phyloP scores from a whole-genome alignment of 2,329 filamentous ascomycete genomes.

The Ambrosiella xylebori region DNA sequence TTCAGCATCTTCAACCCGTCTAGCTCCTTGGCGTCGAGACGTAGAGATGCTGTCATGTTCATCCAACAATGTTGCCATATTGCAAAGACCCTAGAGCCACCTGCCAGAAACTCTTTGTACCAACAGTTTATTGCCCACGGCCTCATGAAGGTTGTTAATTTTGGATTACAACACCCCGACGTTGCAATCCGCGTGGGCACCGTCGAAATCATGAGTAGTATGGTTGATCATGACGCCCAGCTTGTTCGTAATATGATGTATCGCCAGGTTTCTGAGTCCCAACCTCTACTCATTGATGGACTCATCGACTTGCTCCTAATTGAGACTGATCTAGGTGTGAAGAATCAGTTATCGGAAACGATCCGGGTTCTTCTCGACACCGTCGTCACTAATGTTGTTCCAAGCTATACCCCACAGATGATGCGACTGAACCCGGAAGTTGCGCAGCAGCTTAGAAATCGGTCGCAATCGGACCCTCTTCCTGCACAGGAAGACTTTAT shows the following conservation, averaged over 20 bases:
- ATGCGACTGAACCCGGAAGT: conserved; percentile 17
- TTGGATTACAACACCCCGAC: conserved; percentile 70
- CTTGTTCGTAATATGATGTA: conserved; percentile 92
- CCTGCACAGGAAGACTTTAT: conserved; percentile 75
- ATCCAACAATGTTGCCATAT: conserved; percentile 92
- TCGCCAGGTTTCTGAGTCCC: conserved; percentile 75
- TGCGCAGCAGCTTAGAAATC: conserved; percentile 24
- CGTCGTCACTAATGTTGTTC: conserved; percentile 18
- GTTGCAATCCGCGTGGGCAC: conserved; percentile 77
- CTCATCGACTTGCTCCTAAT: conserved; percentile 81
- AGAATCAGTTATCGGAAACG: conserved; percentile 86
- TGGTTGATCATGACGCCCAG: conserved; percentile 88
- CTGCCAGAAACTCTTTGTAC: conserved; percentile 64
- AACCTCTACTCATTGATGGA: conserved; percentile 73
- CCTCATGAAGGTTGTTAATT: conserved; percentile 77
- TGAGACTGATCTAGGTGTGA: conserved; percentile 84
- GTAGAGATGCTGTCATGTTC: conserved; percentile 89
- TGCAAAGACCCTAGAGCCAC: conserved; percentile 82
- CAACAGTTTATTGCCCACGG: conserved; percentile 80
- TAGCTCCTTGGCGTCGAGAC: conserved; percentile 48
- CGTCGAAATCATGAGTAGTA: conserved; percentile 79
- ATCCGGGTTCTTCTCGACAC: conserved; percentile 83
- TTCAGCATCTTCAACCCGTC: conserved; percentile 67
- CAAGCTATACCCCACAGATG: conserved; percentile 17
- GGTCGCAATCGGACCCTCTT: conserved; percentile 30